Evolutionary conservation across 148 eudicot genomes (phyloP).

Genomic region (Pouteria glomerata): DNA sequence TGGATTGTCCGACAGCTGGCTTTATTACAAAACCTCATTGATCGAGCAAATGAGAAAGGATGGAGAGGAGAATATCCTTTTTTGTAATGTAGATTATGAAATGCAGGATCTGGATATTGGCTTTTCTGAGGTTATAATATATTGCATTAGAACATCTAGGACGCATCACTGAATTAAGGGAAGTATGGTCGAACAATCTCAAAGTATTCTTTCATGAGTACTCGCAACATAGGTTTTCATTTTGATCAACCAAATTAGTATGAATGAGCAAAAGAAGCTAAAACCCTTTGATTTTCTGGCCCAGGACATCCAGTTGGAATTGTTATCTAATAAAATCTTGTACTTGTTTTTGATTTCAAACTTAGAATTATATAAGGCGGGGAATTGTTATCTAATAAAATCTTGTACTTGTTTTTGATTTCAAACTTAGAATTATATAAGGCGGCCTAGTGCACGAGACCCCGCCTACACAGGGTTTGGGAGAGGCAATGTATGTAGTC

Average conservation of each 20-base stretch:
- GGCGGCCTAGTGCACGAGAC: no score
- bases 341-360: background rate
- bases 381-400: background rate
- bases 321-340: background rate
- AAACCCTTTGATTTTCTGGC: background rate
- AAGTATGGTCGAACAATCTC: background rate
- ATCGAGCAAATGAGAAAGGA: conserved; percentile 73
- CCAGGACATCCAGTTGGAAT: background rate
- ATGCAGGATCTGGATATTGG: no score
- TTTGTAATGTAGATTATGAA: no score
- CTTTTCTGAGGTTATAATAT: no score
- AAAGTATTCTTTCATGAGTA: background rate
- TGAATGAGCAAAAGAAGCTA: background rate
- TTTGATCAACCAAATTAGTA: no score
- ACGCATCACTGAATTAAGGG: no score
- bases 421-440: background rate
- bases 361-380: background rate
- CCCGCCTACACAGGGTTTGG: no score
- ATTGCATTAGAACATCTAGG: no score
- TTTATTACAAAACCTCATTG: conserved; percentile 48
- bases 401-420: background rate
- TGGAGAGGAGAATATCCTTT: conserved; percentile 63
- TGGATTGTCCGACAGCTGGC: conserved; percentile 45
- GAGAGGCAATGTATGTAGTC: no score
- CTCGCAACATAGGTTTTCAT: background rate